These are phyloP conservation scores for Crotalaria pallida DNA, from an alignment of 306 rosid species.

Conservation along the genomic window DNA sequence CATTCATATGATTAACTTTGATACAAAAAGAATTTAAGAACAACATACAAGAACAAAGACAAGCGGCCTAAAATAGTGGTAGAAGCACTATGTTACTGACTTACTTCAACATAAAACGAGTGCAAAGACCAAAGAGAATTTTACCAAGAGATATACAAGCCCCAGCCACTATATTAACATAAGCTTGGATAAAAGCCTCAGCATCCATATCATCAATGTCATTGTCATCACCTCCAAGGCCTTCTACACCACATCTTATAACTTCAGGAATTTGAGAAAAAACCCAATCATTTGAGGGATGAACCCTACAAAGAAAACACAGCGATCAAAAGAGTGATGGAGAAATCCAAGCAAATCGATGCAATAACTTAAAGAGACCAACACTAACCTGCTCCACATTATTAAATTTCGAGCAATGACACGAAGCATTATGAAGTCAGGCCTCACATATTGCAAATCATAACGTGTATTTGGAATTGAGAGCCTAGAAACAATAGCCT, in stretches of 20 bases:
- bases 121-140: slow-evolving; percentile 20
- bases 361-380: slow-evolving; percentile 17
- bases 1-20: not conserved
- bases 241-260: slow-evolving; percentile 54
- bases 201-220: slow-evolving; percentile 78
- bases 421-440: slow-evolving; percentile 96
- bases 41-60: not conserved
- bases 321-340: slow-evolving; percentile 25
- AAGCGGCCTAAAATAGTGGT: not conserved
- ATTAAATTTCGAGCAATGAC: slow-evolving; percentile 90
- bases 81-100: not conserved
- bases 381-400: slow-evolving; percentile 92
- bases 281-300: slow-evolving; percentile 90
- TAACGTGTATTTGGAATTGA: slow-evolving; percentile 73
- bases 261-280: slow-evolving; percentile 87
- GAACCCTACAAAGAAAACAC: slow-evolving; percentile 51
- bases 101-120: slow-evolving; percentile 16
- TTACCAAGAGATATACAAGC: slow-evolving; percentile 93
- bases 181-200: slow-evolving; percentile 88
- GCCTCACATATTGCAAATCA: slow-evolving; percentile 95
- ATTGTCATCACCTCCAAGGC: slow-evolving; percentile 56
- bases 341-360: slow-evolving; percentile 14
- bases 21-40: slow-evolving; percentile 1
- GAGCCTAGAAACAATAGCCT: slow-evolving; percentile 78
- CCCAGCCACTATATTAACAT: slow-evolving; percentile 88